Base-by-base conservation (phyloP, 2,329 filamentous ascomycete species). In the Colletotrichum sansevieriae region DNA sequence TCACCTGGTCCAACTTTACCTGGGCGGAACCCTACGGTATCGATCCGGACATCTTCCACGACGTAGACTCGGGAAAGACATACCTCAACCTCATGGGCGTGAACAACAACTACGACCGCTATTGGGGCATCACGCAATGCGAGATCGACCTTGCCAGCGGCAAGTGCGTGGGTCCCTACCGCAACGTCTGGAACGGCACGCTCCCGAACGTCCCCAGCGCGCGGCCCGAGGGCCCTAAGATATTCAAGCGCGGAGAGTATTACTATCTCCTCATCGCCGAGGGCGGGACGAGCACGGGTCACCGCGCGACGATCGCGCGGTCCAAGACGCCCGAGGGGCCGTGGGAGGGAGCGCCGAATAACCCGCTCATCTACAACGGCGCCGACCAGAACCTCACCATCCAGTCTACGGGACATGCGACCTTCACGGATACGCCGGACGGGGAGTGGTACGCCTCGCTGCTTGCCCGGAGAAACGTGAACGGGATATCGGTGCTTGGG, bases 241-340 rank as follows among this genome's bases (percentile, higher is more conserved):
- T 68, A 52, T 68, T 64, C 29, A 68, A 47, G 52, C 60, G 65
- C 7, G 60, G 60, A 3, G 65, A 54, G 1, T 64, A 41, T 22
- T 68, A 68, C 11, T 68, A 68, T 52, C 65, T 68, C 37, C 18
- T 68, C 25, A 46, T 75, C 15, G 59, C 59, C 10, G 73, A 75
- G 62, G 73, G 71, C 18, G 76, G 76, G 4, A 78, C 77, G 7
- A 81, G 82, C 54, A 78, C 75, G 29, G 80, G 80, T 0, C 82
- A 84, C 70, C 77, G 78, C 33, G 80, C 81, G 60, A 83, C 80
- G 74, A 81, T 84, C 2, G 37, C 82, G 76, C 70, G 76, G 73
- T 52, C 71, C 44, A 11, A 72, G 75, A 6, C 77, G 74, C 5
- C 77, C 49, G 74, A 79, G 35, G 82, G 82, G 0, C 81, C 81